Base-by-base conservation (phyloP, 202 grass and related monocot genomes). In the Zoysia matrella region DNA sequence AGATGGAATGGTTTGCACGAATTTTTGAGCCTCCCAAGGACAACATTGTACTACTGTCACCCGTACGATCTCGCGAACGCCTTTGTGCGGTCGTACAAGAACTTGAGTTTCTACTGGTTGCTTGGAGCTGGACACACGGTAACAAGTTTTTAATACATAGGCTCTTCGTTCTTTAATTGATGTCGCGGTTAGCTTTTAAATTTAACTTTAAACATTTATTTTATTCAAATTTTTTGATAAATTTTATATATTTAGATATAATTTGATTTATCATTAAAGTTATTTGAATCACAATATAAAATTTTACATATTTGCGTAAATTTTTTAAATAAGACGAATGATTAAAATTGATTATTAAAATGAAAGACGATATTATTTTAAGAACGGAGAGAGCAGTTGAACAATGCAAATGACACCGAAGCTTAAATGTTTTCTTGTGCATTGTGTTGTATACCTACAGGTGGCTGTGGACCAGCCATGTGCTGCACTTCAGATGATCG, bases 81-180 rank as follows among this genome's bases (percentile, higher is more conserved):
- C 14, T 76, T 36, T 6, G 72, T 58, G 3, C 82, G 83, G 14
- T 94, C 88, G 11, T 86, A 88, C 67, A 46, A 75, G 47, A 90
- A 94, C 61, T 53, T 94, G 10, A 80, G 84, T 13, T 94, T 94
- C 82, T 94, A 94, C 76, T 94, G 88, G 91, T 83, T 94, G 9
- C 62, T 94, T 62, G 77, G 81, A 74, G 91, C 91, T 30, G 91
- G 91, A 7, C 91, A 94, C 8, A 86, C 81, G 80, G 91, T 94
- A 86, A 90, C 85, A 13, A 53, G 52, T 53, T 14, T 88, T 13
- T 13, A 64, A 76, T 52, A 54, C 44, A 2, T 50, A 50, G 2
- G 0, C 30, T 36, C 30, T 36, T 1, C 30, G 30, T 1, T 36
- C 30, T 36, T 36, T 36, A 36, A 36, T 36, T 36, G 30, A 36